Evolutionary conservation across 495 filamentous ascomycete genomes (phyloP).

Genomic region (Aspergillus cavernicola): DNA sequence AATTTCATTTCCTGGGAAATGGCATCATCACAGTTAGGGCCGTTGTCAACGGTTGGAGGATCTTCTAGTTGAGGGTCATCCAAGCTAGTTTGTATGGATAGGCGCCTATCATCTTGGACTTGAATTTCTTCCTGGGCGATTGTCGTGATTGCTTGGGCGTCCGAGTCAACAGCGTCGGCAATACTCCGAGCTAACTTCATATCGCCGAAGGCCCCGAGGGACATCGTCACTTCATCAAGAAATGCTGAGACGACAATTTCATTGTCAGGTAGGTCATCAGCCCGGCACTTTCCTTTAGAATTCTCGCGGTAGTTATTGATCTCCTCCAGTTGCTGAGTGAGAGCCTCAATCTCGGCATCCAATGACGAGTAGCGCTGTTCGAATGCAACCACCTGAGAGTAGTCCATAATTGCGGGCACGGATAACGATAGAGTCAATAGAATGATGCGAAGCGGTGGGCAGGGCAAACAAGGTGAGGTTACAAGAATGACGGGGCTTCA

Average conservation of each 20-base stretch:
- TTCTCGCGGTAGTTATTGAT: not conserved
- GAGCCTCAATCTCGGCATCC: not conserved
- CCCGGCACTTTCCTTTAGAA: not conserved
- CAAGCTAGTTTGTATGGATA: not conserved
- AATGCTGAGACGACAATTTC: not conserved
- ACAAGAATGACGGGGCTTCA: too few relatives aligned
- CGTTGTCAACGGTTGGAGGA: not conserved
- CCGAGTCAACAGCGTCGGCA: not conserved
- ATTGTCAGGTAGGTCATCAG: not conserved
- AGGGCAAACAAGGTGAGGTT: too few relatives aligned
- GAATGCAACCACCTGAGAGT: not conserved
- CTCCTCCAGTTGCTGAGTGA: not conserved
- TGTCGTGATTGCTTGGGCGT: not conserved
- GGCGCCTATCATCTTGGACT: not conserved
- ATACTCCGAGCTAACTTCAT: not conserved
- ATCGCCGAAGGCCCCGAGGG: not conserved
- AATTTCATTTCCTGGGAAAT: not conserved
- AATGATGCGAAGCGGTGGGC: too few relatives aligned
- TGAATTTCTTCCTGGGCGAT: not conserved
- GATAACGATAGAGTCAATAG: too few relatives aligned
- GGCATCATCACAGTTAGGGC: not conserved
- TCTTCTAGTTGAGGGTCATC: not conserved
- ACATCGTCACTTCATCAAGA: not conserved
- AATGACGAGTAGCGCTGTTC: not conserved
- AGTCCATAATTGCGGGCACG: not conserved